Evolutionary conservation across 306 rosid species (phyloP), one percentile per base, ranked within the genome.

Genomic region (Nissolia schottii): DNA sequence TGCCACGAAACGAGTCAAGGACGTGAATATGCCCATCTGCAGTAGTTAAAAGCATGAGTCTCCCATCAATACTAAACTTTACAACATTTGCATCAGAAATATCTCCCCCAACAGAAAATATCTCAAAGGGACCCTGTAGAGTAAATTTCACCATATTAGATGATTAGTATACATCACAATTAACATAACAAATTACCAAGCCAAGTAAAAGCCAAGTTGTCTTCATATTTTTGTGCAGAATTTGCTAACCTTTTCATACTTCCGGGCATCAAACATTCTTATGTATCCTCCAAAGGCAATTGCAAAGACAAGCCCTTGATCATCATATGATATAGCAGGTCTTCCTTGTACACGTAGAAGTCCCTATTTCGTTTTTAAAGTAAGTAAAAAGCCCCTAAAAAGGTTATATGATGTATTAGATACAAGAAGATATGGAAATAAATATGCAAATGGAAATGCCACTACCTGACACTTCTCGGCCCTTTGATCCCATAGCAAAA

Each of bases 401-500:
- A 45, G 16, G 46, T 66, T 61, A 66, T 61, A 76, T 45, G 27
- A 74, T 53, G 69, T 67, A 69, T 59, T 16, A 70, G 65, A 66
- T 49, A 34, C 66, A 59, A 70, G 13, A 32, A 18, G 24, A 70
- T 41, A 35, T 71, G 38, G 41, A 83, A 51, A 70, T 20, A 74
- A 64, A 24, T 64, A 45, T 71, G 69, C 58, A 59, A 15, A 57
- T 63, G 59, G 57, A 67, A 37, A 76, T 69, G 60, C 51, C 51
- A 67, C 78, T 62, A 94, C 98, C 97, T 89, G 98, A 71, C 96
- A 91, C 77, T 94, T 94, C 67, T 94, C 96, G 1, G 89, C 92
- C 66, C 95, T 86, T 79, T 94, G 98, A 80, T 94, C 98, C 98
- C 98, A 91, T 34, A 94, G 90, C 77, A 94, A 79, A 64, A 91